Percentiles rank a stretch among this genome's conserved stretches.
phyloP scores from a whole-genome alignment of 108 stramenopile genomes.

The Skeletonema costatum region DNA sequence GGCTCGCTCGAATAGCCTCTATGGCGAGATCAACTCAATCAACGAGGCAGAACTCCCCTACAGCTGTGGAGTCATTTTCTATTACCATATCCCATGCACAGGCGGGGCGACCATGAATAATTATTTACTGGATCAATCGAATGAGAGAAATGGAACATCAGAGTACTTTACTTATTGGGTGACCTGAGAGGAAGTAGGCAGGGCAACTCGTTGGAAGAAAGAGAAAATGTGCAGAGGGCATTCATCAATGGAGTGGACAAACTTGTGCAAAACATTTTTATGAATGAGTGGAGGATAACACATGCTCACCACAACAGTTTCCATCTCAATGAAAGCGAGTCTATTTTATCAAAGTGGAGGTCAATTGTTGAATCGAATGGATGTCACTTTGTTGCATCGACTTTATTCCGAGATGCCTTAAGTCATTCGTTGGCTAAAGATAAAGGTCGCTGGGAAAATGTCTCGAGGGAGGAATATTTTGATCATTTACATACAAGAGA shows the following conservation, averaged over 20 bases:
- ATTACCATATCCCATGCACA: background rate
- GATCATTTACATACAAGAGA: background rate
- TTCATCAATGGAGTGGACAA: background rate
- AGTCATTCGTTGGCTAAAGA: background rate
- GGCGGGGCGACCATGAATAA: background rate
- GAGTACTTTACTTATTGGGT: background rate
- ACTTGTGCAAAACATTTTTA: background rate
- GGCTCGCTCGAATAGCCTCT: background rate
- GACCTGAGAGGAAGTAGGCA: background rate
- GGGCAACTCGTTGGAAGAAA: background rate
- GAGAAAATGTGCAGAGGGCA: background rate
- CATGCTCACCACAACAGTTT: background rate
- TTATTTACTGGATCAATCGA: background rate
- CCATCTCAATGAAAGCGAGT: constrained; percentile 2
- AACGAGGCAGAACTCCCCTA: background rate
- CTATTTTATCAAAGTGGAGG: background rate
- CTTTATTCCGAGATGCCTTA: background rate
- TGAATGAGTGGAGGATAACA: background rate
- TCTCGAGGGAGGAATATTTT: background rate
- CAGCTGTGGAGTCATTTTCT: background rate
- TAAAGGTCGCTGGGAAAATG: background rate
- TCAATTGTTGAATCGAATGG: background rate
- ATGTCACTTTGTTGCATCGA: background rate
- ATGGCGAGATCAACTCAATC: background rate
- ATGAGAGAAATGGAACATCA: background rate